Conservation (phyloP, 108 stramenopile species). For the Nitzschia sp. region DNA sequence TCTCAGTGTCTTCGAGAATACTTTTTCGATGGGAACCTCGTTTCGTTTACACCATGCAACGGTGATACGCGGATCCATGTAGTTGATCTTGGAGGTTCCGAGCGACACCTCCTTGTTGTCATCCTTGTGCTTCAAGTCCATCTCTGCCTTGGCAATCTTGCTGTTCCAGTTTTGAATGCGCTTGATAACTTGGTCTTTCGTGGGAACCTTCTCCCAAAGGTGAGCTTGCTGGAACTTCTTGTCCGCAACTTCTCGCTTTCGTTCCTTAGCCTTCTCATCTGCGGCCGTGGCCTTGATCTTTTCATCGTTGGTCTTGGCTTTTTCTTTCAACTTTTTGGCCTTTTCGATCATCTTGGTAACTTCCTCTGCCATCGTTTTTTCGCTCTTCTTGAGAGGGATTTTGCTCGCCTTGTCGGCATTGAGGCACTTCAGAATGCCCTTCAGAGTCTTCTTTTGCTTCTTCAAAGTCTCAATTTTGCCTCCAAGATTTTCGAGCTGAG, state of each 20-base stretch:
- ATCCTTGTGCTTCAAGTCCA: conserved; percentile 96
- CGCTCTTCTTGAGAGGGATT: conserved; percentile 81
- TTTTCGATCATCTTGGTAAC: conserved; percentile 67
- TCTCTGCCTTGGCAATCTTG: conserved; percentile 90
- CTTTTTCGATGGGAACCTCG: conserved; percentile 94
- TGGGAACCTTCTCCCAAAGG: conserved; percentile 88
- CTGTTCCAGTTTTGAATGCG: conserved; percentile 81
- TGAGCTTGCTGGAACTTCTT: conserved; percentile 85
- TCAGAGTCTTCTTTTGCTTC: conserved; percentile 85
- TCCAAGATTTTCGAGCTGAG: conserved; percentile 74
- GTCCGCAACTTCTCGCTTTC: conserved; percentile 60
- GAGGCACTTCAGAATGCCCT: conserved; percentile 67
- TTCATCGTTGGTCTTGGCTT: conserved; percentile 91
- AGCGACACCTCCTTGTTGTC: conserved; percentile 99
- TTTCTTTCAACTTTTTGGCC: conserved; percentile 91
- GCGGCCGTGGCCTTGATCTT: conserved; percentile 92
- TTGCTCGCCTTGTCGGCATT: conserved; percentile 59
- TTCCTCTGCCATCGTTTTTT: conserved; percentile 56
- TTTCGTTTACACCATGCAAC: conserved; percentile 99
- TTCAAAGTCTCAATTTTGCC: conserved; percentile 80
- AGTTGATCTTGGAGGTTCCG: conserved; percentile 97
- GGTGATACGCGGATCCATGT: conserved; percentile 99
- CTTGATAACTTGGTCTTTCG: conserved; percentile 80
- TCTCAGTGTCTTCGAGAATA: conserved; percentile 95
- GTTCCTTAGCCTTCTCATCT: conserved; percentile 80